A percentile compares a stretch with the other conserved stretches of the same genome.
These are phyloP conservation scores for Crucihimalaya himalaica DNA, from an alignment of 345 rosid species.

Conservation along the genomic window DNA sequence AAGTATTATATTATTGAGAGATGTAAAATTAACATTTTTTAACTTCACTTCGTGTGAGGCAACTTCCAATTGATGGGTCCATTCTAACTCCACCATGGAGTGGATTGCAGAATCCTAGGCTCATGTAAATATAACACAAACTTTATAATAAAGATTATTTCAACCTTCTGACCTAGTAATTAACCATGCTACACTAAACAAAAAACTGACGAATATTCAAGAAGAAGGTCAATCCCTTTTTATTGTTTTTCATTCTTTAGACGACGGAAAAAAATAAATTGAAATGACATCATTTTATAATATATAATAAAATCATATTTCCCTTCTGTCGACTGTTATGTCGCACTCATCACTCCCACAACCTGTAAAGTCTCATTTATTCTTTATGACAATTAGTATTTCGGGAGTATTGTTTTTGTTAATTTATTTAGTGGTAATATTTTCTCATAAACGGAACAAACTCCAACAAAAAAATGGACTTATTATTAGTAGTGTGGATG, in stretches of 20 bases:
- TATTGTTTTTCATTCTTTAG: background rate
- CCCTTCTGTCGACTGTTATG: slow-evolving; percentile 42
- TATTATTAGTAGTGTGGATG: slow-evolving; percentile 20
- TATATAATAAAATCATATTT: slow-evolving; percentile 14
- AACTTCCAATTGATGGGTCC: slow-evolving; percentile 42
- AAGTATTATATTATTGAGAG: background rate
- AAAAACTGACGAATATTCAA: background rate
- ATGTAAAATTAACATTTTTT: slow-evolving; percentile 22
- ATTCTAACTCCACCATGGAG: slow-evolving; percentile 41
- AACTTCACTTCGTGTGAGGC: slow-evolving; percentile 40
- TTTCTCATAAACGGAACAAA: slow-evolving; percentile 26
- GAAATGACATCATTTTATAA: background rate
- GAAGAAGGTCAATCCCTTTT: slow-evolving; percentile 8
- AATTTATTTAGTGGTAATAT: slow-evolving; percentile 6
- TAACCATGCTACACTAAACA: slow-evolving; percentile 4
- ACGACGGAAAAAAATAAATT: background rate
- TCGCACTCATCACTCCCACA: slow-evolving; percentile 44
- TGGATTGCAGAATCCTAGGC: slow-evolving; percentile 45
- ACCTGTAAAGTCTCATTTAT: slow-evolving; percentile 41
- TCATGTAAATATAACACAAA: slow-evolving; percentile 12
- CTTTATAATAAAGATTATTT: slow-evolving; percentile 1
- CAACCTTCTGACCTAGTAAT: slow-evolving; percentile 27
- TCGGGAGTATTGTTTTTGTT: background rate
- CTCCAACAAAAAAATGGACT: slow-evolving; percentile 32
- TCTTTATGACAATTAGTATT: slow-evolving; percentile 33